Conservation (phyloP, 1,284 basidiomycete genomes). For the Leccinum insigne region DNA sequence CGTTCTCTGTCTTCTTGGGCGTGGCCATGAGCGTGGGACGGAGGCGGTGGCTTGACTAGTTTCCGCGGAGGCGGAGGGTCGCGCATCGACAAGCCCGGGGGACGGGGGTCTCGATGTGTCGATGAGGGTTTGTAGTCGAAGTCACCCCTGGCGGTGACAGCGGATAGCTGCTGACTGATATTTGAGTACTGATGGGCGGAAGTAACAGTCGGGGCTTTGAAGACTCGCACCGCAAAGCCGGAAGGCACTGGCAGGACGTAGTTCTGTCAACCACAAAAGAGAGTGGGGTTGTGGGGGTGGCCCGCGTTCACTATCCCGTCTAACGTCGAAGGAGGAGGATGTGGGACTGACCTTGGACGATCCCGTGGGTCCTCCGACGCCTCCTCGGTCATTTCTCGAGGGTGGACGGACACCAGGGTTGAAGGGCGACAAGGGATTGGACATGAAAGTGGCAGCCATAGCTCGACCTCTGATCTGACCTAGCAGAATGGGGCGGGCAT, state of each 20-base stretch:
- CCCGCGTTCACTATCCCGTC: constrained; percentile 18
- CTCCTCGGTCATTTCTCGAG: constrained; percentile 32
- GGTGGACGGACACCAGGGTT: constrained; percentile 34
- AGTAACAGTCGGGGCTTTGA: constrained; percentile 47
- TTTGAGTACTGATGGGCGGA: constrained; percentile 35
- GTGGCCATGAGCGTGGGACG: constrained; percentile 25
- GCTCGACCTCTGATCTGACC: constrained; percentile 22
- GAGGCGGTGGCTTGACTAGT: constrained; percentile 28
- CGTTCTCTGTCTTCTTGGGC: constrained; percentile 25
- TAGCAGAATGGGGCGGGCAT: constrained; percentile 29
- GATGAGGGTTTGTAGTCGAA: constrained; percentile 39
- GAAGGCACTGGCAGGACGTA: constrained; percentile 40
- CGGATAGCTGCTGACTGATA: constrained; percentile 31
- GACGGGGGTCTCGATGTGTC: constrained; percentile 29
- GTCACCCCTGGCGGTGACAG: constrained; percentile 41
- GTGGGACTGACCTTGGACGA: constrained; percentile 32
- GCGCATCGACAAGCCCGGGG: constrained; percentile 18
- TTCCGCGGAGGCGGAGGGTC: constrained; percentile 25
- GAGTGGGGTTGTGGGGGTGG: constrained; percentile 3
- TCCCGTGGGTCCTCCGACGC: constrained; percentile 22
- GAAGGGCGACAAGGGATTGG: constrained; percentile 30
- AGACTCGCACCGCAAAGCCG: constrained; percentile 51
- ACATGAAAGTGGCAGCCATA: constrained; percentile 33
- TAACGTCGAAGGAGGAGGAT: constrained; percentile 3
- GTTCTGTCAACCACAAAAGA: constrained; percentile 25